Base-by-base conservation (phyloP, 1,139 yeast genomes). In the Magnusiomyces tetraspermus region DNA sequence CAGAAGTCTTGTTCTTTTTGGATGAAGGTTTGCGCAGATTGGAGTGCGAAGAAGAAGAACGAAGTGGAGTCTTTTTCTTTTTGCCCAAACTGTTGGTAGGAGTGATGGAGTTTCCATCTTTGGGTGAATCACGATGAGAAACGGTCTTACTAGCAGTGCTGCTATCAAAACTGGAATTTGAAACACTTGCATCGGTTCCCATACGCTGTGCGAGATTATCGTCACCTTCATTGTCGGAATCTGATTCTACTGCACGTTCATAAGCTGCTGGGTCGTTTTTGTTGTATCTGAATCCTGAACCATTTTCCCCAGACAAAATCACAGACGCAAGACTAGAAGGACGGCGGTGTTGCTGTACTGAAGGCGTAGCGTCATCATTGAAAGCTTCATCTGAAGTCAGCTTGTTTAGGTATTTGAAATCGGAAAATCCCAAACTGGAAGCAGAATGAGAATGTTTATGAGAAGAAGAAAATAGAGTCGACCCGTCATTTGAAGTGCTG, bases 1-100 rank as follows among this genome's bases (percentile, higher is more conserved):
- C 98, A 0, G 96, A 83, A 0, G 97, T 90, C 68, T 72, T 76
- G 55, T 70, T 72, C 57, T 71, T 72, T 6, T 64, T 53, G 15
- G 50, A 49, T 8, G 50, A 23, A 19, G 44, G 47, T 24, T 37
- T 49, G 19, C 54, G 50, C 48, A 68, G 56, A 45, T 59, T 63
- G 51, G 57, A 59, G 52, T 64, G 65, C 31, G 68, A 63, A 4
- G 67, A 59, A 19, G 63, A 60, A 33, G 58, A 57, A 13, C 65
- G 56, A 30, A 63, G 56, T 15, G 54, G 15, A 38, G 52, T 43
- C 24, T 40, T 40, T 53, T 59, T 60, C 42, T 59, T 60, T 30
- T 36, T 45, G 15, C 45, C 21, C 10, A 17, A 51, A 47, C 42
- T 33, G 8, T 43, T 8, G 17, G 42, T 38, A 5, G 46, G 33